These are phyloP conservation scores for Zopfochytrium polystomum DNA, from an alignment of 371 early-diverging fungal species.

Conservation along the genomic window DNA sequence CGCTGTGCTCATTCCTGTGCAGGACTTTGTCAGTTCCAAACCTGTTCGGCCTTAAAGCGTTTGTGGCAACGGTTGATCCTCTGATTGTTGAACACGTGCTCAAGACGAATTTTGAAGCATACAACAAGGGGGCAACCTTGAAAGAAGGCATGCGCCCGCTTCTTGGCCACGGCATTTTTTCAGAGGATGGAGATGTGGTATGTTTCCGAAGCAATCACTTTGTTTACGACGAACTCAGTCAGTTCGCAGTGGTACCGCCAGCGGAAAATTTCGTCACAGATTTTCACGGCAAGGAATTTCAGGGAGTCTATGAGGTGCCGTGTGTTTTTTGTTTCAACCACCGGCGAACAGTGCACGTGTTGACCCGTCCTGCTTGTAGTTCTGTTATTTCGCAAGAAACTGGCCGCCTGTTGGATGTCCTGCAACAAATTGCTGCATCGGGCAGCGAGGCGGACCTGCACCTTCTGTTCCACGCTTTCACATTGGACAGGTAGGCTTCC, in stretches of 20 bases:
- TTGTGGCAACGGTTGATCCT: constrained; percentile 30
- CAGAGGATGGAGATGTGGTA: constrained; percentile 56
- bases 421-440: background rate
- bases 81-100: constrained; percentile 31
- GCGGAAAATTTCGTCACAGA: constrained; percentile 64
- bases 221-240: background rate
- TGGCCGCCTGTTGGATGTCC: constrained; percentile 5
- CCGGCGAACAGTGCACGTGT: background rate
- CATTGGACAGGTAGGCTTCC: constrained; percentile 36
- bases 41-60: background rate
- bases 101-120: constrained; percentile 32
- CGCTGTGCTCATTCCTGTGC: background rate
- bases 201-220: too few species aligned
- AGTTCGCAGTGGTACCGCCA: constrained; percentile 56
- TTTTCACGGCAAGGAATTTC: constrained; percentile 63
- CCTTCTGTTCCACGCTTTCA: constrained; percentile 48
- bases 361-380: background rate
- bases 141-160: constrained; percentile 33
- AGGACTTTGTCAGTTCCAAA: constrained; percentile 3
- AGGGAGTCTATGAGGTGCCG: constrained; percentile 7
- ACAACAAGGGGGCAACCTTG: constrained; percentile 33
- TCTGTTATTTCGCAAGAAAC: background rate
- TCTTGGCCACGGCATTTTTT: constrained; percentile 73
- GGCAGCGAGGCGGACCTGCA: constrained; percentile 38
- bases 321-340: background rate